These are phyloP conservation scores for Thielaviopsis populi DNA, from an alignment of 2,329 filamentous ascomycete genomes.

Conservation along the genomic window DNA sequence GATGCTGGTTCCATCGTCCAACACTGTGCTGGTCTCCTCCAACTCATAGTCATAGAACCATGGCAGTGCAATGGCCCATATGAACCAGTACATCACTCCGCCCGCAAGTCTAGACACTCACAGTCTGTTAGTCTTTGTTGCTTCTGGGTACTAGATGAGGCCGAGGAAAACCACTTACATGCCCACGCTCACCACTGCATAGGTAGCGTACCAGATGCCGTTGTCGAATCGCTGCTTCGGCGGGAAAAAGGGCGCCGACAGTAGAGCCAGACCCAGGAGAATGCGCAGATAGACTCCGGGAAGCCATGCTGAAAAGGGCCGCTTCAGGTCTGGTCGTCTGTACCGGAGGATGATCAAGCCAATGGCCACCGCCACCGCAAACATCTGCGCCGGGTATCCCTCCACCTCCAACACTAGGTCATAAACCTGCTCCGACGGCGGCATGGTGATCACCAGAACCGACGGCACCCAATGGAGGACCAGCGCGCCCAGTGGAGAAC, in stretches of 20 bases:
- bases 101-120: slow-evolving; percentile 38
- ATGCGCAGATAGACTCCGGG: slow-evolving; percentile 43
- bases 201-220: slow-evolving; percentile 39
- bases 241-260: slow-evolving; percentile 48
- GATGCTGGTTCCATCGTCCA: slow-evolving; percentile 53
- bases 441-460: slow-evolving; percentile 48
- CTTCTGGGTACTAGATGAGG: background rate
- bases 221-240: slow-evolving; percentile 32
- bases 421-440: slow-evolving; percentile 51
- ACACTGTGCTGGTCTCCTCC: slow-evolving; percentile 43
- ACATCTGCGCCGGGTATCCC: slow-evolving; percentile 49
- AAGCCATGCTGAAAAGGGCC: slow-evolving; percentile 52
- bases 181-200: slow-evolving; percentile 36
- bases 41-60: slow-evolving; percentile 42
- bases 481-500: slow-evolving; percentile 51
- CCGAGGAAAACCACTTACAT: slow-evolving; percentile 30
- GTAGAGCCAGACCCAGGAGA: slow-evolving; percentile 35
- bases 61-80: slow-evolving; percentile 49
- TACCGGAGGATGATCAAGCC: slow-evolving; percentile 47
- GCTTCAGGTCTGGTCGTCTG: slow-evolving; percentile 41
- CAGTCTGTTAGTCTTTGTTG: background rate
- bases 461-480: slow-evolving; percentile 56
- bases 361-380: slow-evolving; percentile 39
- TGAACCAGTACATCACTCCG: slow-evolving; percentile 51
- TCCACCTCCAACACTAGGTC: slow-evolving; percentile 60